Evolutionary conservation across 1,284 basidiomycete genomes (phyloP).

Genomic region (Lignosus rhinocerotis): DNA sequence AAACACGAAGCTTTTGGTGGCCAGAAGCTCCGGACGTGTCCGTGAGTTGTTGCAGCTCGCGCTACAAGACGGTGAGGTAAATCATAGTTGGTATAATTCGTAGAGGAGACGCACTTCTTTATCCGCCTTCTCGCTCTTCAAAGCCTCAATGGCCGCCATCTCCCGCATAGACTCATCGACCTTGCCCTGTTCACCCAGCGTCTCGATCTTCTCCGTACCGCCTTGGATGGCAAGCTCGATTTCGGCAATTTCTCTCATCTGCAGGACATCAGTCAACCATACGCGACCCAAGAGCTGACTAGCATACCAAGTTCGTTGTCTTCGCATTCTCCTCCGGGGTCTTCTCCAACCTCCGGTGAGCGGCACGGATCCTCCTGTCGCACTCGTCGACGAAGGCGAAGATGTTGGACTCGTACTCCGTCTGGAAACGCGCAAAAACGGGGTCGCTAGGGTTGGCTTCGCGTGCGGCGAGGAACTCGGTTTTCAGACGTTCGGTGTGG

Average conservation of each 20-base stretch:
- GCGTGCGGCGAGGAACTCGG: conserved; percentile 83
- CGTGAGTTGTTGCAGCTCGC: conserved; percentile 93
- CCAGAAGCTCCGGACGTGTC: conserved; percentile 98
- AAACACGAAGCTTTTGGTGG: conserved; percentile 98
- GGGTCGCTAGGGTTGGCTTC: conserved; percentile 77
- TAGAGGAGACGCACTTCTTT: conserved; percentile 73
- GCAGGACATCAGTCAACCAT: not conserved
- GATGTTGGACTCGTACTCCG: conserved; percentile 95
- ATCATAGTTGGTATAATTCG: not conserved
- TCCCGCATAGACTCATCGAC: conserved; percentile 99
- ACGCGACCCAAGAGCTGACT: not conserved
- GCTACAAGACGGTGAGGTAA: conserved; percentile 42
- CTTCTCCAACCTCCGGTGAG: conserved; percentile 95
- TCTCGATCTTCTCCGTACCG: conserved; percentile 97
- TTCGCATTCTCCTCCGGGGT: conserved; percentile 99
- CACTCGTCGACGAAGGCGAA: conserved; percentile 97
- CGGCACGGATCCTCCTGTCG: conserved; percentile 92
- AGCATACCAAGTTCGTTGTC: conserved; percentile 87
- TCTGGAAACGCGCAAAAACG: conserved; percentile 81
- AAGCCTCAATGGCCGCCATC: conserved; percentile 94
- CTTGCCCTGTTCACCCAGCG: conserved; percentile 95
- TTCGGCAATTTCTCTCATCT: conserved; percentile 99
- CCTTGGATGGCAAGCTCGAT: conserved; percentile 98
- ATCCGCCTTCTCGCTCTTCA: conserved; percentile 94
- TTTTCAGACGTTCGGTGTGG: conserved; percentile 93